Conservation (phyloP, 2,329 filamentous ascomycete species). For the Emergomyces orientalis region DNA sequence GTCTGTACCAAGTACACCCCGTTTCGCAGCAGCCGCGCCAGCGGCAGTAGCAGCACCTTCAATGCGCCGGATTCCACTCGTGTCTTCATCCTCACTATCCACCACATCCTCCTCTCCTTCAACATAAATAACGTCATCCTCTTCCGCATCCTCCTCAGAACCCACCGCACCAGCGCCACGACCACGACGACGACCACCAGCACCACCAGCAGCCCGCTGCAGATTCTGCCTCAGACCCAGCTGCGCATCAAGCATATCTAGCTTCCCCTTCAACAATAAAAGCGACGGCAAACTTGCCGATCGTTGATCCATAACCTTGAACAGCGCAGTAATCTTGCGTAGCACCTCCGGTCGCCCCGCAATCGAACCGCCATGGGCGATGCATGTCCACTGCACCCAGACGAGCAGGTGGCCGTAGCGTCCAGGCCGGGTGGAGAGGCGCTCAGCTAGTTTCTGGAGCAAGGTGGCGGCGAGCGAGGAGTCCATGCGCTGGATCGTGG, state of each 20-base stretch:
- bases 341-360: slow-evolving; percentile 78
- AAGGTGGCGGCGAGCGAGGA: slow-evolving; percentile 71
- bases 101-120: slow-evolving; percentile 64
- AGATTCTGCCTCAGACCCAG: slow-evolving; percentile 68
- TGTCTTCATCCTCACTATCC: slow-evolving; percentile 36
- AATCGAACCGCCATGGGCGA: slow-evolving; percentile 84
- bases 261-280: slow-evolving; percentile 82
- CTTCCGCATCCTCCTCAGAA: slow-evolving; percentile 49
- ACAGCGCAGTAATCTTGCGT: slow-evolving; percentile 65
- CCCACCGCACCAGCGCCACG: slow-evolving; percentile 40
- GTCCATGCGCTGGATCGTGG: slow-evolving; percentile 83
- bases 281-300: slow-evolving; percentile 73
- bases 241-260: slow-evolving; percentile 89
- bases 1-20: slow-evolving; percentile 23
- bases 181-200: slow-evolving; percentile 42
- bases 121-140: slow-evolving; percentile 73
- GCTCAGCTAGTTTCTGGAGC: slow-evolving; percentile 73
- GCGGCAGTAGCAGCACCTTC: slow-evolving; percentile 23
- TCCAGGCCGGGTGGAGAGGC: slow-evolving; percentile 77
- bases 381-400: slow-evolving; percentile 92
- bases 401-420: slow-evolving; percentile 82
- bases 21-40: slow-evolving; percentile 9
- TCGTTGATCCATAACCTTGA: slow-evolving; percentile 79
- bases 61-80: slow-evolving; percentile 34
- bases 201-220: slow-evolving; percentile 42